These are phyloP conservation scores for Aspergillus clavatus DNA, from an alignment of 2,329 filamentous ascomycete genomes.

Conservation along the genomic window DNA sequence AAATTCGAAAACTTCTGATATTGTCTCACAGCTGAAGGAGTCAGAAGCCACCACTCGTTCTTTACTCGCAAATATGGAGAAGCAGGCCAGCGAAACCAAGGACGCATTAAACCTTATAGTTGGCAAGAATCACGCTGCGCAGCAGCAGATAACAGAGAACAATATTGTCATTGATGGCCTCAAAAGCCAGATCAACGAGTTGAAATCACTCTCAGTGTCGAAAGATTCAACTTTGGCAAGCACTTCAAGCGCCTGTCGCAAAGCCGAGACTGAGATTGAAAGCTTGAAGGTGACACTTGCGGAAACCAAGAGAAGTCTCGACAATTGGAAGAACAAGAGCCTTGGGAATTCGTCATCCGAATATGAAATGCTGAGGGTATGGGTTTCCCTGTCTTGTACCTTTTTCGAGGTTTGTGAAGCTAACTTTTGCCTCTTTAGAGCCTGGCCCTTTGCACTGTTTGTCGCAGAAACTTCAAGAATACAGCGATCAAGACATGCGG, in stretches of 20 bases:
- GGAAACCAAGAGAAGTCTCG: conserved; percentile 74
- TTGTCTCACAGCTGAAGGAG: conserved; percentile 89
- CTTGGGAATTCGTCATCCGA: conserved; percentile 75
- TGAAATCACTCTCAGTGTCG: conserved; percentile 67
- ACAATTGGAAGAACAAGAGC: conserved; percentile 79
- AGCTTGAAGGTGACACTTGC: conserved; percentile 72
- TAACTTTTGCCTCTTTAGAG: conserved; percentile 44
- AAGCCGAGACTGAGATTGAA: conserved; percentile 68
- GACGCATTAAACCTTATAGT: conserved; percentile 69
- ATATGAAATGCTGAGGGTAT: conserved; percentile 79
- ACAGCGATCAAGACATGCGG: conserved; percentile 90
- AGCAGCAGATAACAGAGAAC: conserved; percentile 66
- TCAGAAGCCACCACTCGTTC: conserved; percentile 72
- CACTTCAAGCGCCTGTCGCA: conserved; percentile 58
- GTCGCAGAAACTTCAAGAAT: conserved; percentile 89
- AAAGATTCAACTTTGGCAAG: conserved; percentile 68
- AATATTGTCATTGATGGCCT: conserved; percentile 65
- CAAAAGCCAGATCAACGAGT: conserved; percentile 68
- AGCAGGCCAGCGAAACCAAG: conserved; percentile 78
- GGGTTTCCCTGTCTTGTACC: conserved; percentile 34
- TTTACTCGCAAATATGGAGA: conserved; percentile 78
- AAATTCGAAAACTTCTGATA: conserved; percentile 85
- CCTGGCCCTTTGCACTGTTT: conserved; percentile 84
- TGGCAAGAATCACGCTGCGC: conserved; percentile 68
- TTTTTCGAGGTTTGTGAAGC: background rate